These are phyloP conservation scores for Nigrograna mackinnonii DNA, from an alignment of 2,329 filamentous ascomycete species.

Conservation along the genomic window DNA sequence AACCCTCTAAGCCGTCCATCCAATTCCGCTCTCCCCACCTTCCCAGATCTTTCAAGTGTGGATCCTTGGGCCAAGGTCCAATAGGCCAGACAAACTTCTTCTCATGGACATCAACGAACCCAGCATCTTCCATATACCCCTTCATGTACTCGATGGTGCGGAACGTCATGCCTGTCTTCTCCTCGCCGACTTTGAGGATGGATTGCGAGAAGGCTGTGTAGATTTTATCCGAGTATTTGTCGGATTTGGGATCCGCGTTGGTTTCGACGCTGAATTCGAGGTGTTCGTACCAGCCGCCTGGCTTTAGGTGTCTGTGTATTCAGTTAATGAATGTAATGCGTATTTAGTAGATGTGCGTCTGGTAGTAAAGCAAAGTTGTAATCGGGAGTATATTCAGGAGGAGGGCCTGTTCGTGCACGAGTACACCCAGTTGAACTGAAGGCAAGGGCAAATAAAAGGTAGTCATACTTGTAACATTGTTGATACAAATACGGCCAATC, in stretches of 20 bases:
- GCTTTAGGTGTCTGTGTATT: conserved; percentile 37
- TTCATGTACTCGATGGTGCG: conserved; percentile 21
- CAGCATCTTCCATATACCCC: conserved; percentile 18
- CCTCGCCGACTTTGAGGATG: conserved; percentile 18
- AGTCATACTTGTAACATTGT: conserved; percentile 32
- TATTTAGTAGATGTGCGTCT: neutral
- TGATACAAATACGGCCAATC: conserved; percentile 46
- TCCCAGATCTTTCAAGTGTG: conserved; percentile 36
- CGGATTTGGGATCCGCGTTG: conserved; percentile 14
- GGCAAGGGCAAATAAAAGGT: neutral
- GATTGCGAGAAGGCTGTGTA: conserved; percentile 19
- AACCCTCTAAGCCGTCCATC: conserved; percentile 45
- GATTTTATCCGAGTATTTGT: conserved; percentile 19
- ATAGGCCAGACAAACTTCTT: conserved; percentile 35
- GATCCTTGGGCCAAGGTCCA: conserved; percentile 35
- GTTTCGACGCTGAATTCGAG: conserved; percentile 40
- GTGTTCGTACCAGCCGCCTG: conserved; percentile 49
- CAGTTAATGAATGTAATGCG: too few species aligned
- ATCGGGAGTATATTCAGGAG: too few species aligned
- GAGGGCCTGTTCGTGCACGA: too few species aligned
- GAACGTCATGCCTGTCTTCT: conserved; percentile 29
- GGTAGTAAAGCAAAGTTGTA: too few species aligned
- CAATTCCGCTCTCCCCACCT: conserved; percentile 44
- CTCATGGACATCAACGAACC: conserved; percentile 32
- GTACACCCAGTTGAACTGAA: neutral